Percentiles rank a stretch among this genome's conserved stretches.
phyloP scores from a whole-genome alignment of 192 early-diverging fungal genomes.

The Backusella macrospora region DNA sequence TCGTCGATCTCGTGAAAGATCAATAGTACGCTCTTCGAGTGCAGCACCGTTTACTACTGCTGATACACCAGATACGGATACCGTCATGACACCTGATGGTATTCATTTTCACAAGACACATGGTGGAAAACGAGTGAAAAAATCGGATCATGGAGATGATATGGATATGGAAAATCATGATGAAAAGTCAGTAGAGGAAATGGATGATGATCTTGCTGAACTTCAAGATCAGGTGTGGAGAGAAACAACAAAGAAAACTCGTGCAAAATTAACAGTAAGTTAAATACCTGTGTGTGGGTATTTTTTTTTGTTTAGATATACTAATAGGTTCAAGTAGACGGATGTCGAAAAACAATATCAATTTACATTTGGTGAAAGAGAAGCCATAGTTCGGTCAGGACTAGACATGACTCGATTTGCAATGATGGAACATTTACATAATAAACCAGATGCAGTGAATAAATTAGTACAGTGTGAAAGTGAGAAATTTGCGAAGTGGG shows the following conservation, averaged over 20 bases:
- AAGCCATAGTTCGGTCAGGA: constrained; percentile 50
- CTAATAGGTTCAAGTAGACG: constrained; percentile 3
- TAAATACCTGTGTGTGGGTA: not conserved
- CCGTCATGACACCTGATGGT: constrained; percentile 23
- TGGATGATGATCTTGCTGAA: constrained; percentile 58
- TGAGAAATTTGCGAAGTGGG: constrained; percentile 22
- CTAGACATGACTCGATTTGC: constrained; percentile 58
- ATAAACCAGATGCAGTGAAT: constrained; percentile 22
- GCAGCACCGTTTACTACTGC: constrained; percentile 18
- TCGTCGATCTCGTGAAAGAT: not conserved
- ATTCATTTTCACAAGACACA: not conserved
- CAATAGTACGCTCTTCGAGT: constrained; percentile 4
- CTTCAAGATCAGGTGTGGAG: constrained; percentile 53
- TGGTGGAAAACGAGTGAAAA: constrained; percentile 15
- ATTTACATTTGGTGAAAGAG: constrained; percentile 53
- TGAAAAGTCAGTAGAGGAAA: constrained; percentile 45
- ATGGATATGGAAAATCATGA: constrained; percentile 51
- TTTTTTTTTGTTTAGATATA: not conserved
- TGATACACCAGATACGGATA: constrained; percentile 37
- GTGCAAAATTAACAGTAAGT: constrained; percentile 47
- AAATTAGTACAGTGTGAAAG: constrained; percentile 32
- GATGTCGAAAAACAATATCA: constrained; percentile 45
- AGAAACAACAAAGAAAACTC: constrained; percentile 50
- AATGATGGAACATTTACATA: constrained; percentile 45
- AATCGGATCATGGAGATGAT: constrained; percentile 6